Percentiles rank a stretch among this genome's conserved stretches.
Conservation (phyloP, 2,329 filamentous ascomycete species). For the Capronia americana region DNA sequence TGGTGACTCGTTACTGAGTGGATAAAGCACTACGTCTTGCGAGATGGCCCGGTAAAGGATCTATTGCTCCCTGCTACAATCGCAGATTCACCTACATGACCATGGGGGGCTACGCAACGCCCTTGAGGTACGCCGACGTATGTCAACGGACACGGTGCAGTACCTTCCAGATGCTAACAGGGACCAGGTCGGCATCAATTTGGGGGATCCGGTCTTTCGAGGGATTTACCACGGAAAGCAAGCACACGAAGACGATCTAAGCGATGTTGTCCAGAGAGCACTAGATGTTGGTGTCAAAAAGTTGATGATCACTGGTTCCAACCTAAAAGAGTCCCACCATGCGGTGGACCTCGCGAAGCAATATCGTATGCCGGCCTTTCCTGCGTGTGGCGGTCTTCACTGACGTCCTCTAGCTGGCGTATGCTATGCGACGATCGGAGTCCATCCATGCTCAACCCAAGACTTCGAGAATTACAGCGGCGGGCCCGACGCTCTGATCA, state of each 20-base stretch:
- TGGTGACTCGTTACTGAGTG: conserved; percentile 12
- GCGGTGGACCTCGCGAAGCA: conserved; percentile 75
- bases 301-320: conserved; percentile 91
- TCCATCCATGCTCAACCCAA: conserved; percentile 87
- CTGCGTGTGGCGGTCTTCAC: background rate
- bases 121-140: conserved; percentile 56
- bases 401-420: conserved; percentile 65
- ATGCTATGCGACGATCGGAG: conserved; percentile 89
- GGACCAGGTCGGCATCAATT: conserved; percentile 83
- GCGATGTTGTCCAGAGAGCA: conserved; percentile 76
- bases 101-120: conserved; percentile 44
- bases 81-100: conserved; percentile 28
- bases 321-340: conserved; percentile 76
- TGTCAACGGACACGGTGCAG: conserved; percentile 37
- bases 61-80: background rate
- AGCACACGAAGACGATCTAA: conserved; percentile 54
- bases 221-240: conserved; percentile 83
- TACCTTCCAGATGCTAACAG: conserved; percentile 15
- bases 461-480: conserved; percentile 70
- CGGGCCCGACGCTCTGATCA: conserved; percentile 53
- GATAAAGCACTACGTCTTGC: conserved; percentile 1
- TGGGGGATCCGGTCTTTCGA: conserved; percentile 88
- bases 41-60: conserved; percentile 19
- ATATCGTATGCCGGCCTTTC: conserved; percentile 64
- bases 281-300: conserved; percentile 80